Evolutionary conservation across 1,139 yeast genomes (phyloP), one percentile per base, ranked within the genome.

Genomic region (Yamadazyma membranifaciens): DNA sequence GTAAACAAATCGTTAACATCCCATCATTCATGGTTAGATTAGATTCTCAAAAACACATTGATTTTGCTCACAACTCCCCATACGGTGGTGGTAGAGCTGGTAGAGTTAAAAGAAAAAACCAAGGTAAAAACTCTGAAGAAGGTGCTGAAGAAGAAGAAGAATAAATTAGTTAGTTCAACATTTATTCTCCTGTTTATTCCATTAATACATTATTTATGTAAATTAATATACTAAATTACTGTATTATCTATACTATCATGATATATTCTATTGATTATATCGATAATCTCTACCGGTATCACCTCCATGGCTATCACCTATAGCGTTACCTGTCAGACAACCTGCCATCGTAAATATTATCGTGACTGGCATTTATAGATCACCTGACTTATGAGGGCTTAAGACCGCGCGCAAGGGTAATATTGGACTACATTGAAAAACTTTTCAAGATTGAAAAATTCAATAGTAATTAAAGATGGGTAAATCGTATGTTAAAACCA

Each of bases 31-130:
- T 91, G 83, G 99, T 92, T 57, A 94, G 99, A 83, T 86, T 92
- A 74, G 99, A 92, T 80, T 91, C 98, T 60, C 98, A 92, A 80
- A 92, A 92, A 87, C 98, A 94, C 89, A 89, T 92, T 78, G 98
- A 92, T 83, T 92, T 92, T 64, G 95, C 98, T 65, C 85, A 91
- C 72, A 88, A 87, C 74, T 92, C 98, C 59, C 98, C 99, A 75
- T 92, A 87, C 88, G 98, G 98, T 73, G 98, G 98, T 80, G 98
- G 97, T 63, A 92, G 98, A 81, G 94, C 98, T 63, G 99, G 99
- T 75, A 94, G 98, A 83, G 96, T 88, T 67, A 94, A 94, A 85
- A 89, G 98, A 87, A 91, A 81, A 80, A 82, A 86, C 83, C 87
- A 84, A 72, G 83, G 76, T 69, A 83, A 80, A 72, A 49, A 48